A percentile compares a stretch with the other conserved stretches of the same genome.
phyloP scores from a whole-genome alignment of 345 rosid genomes.

The Mallotus nudiflorus region DNA sequence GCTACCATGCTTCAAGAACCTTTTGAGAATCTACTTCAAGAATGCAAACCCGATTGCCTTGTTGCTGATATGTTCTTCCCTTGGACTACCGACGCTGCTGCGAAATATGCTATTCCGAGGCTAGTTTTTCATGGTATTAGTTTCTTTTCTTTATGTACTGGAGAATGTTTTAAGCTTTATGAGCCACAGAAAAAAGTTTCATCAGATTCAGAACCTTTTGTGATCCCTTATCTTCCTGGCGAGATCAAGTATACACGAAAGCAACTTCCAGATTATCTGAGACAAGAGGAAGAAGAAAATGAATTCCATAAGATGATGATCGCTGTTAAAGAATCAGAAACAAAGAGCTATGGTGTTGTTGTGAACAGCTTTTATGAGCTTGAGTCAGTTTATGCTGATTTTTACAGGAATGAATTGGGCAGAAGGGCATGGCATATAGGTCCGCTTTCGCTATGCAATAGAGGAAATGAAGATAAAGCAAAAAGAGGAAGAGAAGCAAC shows the following conservation, averaged over 20 bases:
- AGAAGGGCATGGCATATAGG: slow-evolving; percentile 58
- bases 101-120: slow-evolving; percentile 37
- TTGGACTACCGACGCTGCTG: slow-evolving; percentile 42
- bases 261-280: slow-evolving; percentile 16
- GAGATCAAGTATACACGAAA: slow-evolving; percentile 30
- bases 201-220: slow-evolving; percentile 31
- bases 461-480: slow-evolving; percentile 28
- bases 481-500: slow-evolving; percentile 30
- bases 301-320: neutral
- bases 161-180: slow-evolving; percentile 15
- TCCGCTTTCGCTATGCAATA: slow-evolving; percentile 47
- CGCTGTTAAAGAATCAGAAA: slow-evolving; percentile 17
- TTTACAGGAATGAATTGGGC: slow-evolving; percentile 38
- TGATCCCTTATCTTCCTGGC: slow-evolving; percentile 35
- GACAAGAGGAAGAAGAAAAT: neutral
- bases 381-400: slow-evolving; percentile 51
- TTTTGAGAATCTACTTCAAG: slow-evolving; percentile 34
- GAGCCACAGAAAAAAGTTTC: slow-evolving; percentile 29
- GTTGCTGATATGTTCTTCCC: slow-evolving; percentile 34
- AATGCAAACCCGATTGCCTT: slow-evolving; percentile 31
- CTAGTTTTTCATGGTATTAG: slow-evolving; percentile 36
- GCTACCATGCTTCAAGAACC: slow-evolving; percentile 24
- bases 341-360: slow-evolving; percentile 35
- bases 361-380: slow-evolving; percentile 71
- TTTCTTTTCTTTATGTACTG: slow-evolving; percentile 29